phyloP scores from a whole-genome alignment of 164 flowering plant genomes.

The Vitis labrusca region DNA sequence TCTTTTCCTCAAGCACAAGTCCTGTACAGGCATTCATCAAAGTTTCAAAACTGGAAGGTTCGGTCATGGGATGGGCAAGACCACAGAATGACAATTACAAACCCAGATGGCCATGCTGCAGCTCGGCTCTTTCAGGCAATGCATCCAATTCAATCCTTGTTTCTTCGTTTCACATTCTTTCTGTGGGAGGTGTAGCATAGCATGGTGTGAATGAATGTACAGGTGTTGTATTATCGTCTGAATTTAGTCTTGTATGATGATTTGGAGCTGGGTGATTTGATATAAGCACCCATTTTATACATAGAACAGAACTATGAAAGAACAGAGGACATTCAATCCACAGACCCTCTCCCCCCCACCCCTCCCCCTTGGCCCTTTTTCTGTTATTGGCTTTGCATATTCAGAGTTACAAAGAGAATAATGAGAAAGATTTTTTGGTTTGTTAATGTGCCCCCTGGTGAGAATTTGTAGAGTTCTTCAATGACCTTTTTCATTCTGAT shows the following conservation, averaged over 20 bases:
- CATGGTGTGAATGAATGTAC: neutral
- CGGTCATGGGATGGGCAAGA: neutral
- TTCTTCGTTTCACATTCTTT: constrained; percentile 18
- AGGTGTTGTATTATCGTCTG: constrained; percentile 1
- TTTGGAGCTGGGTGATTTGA: constrained; percentile 10
- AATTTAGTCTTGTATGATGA: constrained; percentile 1
- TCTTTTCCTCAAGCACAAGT: neutral
- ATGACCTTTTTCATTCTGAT: too few relatives aligned
- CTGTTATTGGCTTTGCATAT: too few relatives aligned
- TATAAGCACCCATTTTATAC: constrained; percentile 2
- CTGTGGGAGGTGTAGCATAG: constrained; percentile 13
- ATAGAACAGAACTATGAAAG: neutral
- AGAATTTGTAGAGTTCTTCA: too few relatives aligned
- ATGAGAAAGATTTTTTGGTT: too few relatives aligned
- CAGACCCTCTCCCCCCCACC: too few relatives aligned
- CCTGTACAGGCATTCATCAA: neutral
- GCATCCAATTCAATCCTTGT: neutral
- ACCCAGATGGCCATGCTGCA: neutral
- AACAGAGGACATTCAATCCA: neutral
- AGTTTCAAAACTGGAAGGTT: neutral
- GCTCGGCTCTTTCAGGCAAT: neutral
- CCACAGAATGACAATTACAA: neutral
- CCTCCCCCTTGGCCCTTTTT: too few relatives aligned
- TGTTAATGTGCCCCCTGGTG: too few relatives aligned
- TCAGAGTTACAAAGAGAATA: too few relatives aligned